A percentile compares a stretch with the other conserved stretches of the same genome.
Evolutionary conservation across 352 stramenopile genomes (phyloP).

Genomic region (Peronospora belbahrii): DNA sequence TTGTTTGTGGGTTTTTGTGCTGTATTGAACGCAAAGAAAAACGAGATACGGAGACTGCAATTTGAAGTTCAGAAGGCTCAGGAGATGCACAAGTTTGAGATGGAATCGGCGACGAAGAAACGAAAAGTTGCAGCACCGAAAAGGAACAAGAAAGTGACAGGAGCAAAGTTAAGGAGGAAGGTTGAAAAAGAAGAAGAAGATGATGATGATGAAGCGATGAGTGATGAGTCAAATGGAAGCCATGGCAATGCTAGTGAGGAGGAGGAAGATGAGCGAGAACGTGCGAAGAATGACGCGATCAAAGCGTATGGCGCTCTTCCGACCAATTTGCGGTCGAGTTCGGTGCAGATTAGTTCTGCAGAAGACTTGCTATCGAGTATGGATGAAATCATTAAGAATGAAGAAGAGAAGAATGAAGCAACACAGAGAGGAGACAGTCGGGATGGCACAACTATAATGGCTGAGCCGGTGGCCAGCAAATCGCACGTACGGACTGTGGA

Average conservation of each 20-base stretch:
- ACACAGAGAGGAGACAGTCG: background rate
- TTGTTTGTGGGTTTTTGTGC: conserved; percentile 40
- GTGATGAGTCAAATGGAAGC: conserved; percentile 12
- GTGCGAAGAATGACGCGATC: conserved; percentile 15
- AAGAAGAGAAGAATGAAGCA: conserved; percentile 11
- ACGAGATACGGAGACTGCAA: conserved; percentile 43
- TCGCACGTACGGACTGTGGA: background rate
- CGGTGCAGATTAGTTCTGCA: conserved; percentile 30
- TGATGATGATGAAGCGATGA: conserved; percentile 11
- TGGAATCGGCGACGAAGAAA: background rate
- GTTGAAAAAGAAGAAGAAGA: conserved; percentile 2
- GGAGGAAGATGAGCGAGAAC: conserved; percentile 2
- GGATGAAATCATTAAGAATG: conserved; percentile 33
- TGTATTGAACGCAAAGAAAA: conserved; percentile 56
- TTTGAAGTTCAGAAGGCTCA: conserved; percentile 18
- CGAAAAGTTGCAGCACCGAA: conserved; percentile 7
- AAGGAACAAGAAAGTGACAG: conserved; percentile 2
- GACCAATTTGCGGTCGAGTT: conserved; percentile 10
- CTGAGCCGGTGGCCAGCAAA: background rate
- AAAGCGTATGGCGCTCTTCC: conserved; percentile 35
- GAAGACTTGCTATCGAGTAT: conserved; percentile 39
- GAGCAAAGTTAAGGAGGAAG: conserved; percentile 29
- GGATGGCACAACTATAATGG: background rate
- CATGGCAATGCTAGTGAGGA: conserved; percentile 12
- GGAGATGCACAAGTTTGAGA: background rate